These are phyloP conservation scores for Penicillium canescens DNA, from an alignment of 495 filamentous ascomycete genomes.

Conservation along the genomic window DNA sequence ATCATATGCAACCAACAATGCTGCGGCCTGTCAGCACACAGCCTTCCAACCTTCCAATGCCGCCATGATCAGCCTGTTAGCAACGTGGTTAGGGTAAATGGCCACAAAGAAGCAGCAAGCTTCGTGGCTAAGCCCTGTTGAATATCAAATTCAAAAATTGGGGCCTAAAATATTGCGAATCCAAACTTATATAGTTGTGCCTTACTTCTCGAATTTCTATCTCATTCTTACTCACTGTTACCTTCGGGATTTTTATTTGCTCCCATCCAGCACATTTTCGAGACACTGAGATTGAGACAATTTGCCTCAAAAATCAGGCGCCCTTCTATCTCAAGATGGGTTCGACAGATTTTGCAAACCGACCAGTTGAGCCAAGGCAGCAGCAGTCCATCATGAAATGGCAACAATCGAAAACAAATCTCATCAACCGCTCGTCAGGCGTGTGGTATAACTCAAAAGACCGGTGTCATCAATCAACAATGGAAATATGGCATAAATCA, in stretches of 20 bases:
- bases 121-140: neutral
- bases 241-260: too few relatives aligned
- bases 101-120: neutral
- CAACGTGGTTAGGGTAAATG: too few relatives aligned
- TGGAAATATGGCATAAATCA: conserved; percentile 3
- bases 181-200: too few relatives aligned
- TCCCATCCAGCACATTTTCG: too few relatives aligned
- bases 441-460: conserved; percentile 2
- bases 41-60: neutral
- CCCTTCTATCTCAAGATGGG: neutral
- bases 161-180: neutral
- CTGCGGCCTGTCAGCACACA: conserved; percentile 1
- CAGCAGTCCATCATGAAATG: neutral
- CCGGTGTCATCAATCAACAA: neutral
- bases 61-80: neutral
- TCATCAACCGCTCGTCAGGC: neutral
- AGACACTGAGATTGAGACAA: too few relatives aligned
- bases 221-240: too few relatives aligned
- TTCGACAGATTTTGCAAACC: neutral
- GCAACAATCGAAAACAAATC: conserved; percentile 1
- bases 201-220: too few relatives aligned
- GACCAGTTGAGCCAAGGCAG: neutral
- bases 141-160: neutral
- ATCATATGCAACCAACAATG: neutral
- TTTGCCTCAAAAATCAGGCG: neutral